Evolutionary conservation across 495 filamentous ascomycete species (phyloP).

Genomic region (Penicillium cosmopolitanum): DNA sequence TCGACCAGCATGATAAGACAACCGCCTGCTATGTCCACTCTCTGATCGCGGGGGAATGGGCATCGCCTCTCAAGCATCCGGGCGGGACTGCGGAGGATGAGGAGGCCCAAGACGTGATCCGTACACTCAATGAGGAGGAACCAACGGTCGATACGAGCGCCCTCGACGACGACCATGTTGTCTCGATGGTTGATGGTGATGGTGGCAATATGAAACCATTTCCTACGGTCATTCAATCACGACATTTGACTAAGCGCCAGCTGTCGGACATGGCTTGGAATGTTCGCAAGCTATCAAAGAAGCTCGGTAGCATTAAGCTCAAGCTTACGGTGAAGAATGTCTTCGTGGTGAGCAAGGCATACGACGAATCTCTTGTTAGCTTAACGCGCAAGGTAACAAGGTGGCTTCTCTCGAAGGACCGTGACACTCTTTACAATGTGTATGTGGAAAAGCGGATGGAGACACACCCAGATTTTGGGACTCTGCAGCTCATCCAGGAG

Average conservation of each 20-base stretch:
- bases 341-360: slow-evolving; percentile 86
- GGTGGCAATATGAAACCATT: slow-evolving; percentile 23
- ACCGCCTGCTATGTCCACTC: slow-evolving; percentile 86
- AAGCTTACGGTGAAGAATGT: slow-evolving; percentile 80
- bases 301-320: slow-evolving; percentile 74
- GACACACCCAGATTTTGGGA: slow-evolving; percentile 72
- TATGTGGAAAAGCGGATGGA: slow-evolving; percentile 77
- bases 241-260: slow-evolving; percentile 87
- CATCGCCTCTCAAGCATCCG: slow-evolving; percentile 14
- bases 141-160: slow-evolving; percentile 22
- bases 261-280: slow-evolving; percentile 95
- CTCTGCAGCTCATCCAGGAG: slow-evolving; percentile 58
- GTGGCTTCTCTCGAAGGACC: slow-evolving; percentile 83
- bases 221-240: slow-evolving; percentile 51
- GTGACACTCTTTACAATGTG: slow-evolving; percentile 71
- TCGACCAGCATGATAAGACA: slow-evolving; percentile 44
- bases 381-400: slow-evolving; percentile 75
- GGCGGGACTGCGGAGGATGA: slow-evolving; percentile 13
- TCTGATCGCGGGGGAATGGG: slow-evolving; percentile 64
- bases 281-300: slow-evolving; percentile 86
- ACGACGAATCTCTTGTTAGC: slow-evolving; percentile 79
- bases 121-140: slow-evolving; percentile 27
- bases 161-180: slow-evolving; percentile 23
- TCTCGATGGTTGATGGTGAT: slow-evolving; percentile 28
- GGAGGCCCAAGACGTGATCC: slow-evolving; percentile 38